Base-by-base conservation (phyloP, 2,329 filamentous ascomycete genomes). In the Penicillium psychrosexuale region DNA sequence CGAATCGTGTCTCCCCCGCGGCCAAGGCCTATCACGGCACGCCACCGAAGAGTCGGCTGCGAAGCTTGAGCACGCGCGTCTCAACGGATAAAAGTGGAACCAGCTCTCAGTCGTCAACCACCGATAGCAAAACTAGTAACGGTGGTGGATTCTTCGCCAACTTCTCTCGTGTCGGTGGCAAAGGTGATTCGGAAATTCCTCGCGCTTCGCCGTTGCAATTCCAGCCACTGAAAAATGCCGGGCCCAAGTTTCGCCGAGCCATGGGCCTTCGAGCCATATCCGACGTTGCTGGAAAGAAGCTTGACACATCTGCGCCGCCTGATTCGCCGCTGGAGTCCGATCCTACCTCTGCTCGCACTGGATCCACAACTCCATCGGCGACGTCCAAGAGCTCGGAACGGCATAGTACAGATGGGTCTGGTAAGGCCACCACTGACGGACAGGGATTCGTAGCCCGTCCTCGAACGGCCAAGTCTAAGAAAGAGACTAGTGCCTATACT, bases 401-500 rank as follows among this genome's bases (percentile, higher is more conserved):
- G 1, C 90, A 93, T 48, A 91, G 88, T 39, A 83, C 86, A 0
- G 87, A 88, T 64, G 77, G 79, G 0, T 80, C 82, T 45, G 75
- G 75, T 31, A 78, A 78, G 55, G 71, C 72, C n/a, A 68, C 71
- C 15, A 19, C 30, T 1, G 75, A 76, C 5, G 81, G 81, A 3
- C 72, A 79, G 3, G 71, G 77, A 27, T 76, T 69, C 75, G 78
- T 68, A 73, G 76, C 62, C 52, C 77, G 64, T 72, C 81, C 66
- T 82, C 87, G 82, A 33, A 73, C 75, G 6, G 73, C 76, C 45
- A 92, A 93, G 74, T 84, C 86, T 48, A 99, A 99, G 78, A 95
- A 97, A 71, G 87, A 91, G 55, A 99, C 94, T 0, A 97, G 92
- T 67, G 94, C 94, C 0, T 99, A 97, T 73, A 90, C 87, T 17